Percentiles rank a stretch among this genome's conserved stretches.
Conservation (phyloP, 176 grass and related monocot genomes). For the Alloteropsis semialata region DNA sequence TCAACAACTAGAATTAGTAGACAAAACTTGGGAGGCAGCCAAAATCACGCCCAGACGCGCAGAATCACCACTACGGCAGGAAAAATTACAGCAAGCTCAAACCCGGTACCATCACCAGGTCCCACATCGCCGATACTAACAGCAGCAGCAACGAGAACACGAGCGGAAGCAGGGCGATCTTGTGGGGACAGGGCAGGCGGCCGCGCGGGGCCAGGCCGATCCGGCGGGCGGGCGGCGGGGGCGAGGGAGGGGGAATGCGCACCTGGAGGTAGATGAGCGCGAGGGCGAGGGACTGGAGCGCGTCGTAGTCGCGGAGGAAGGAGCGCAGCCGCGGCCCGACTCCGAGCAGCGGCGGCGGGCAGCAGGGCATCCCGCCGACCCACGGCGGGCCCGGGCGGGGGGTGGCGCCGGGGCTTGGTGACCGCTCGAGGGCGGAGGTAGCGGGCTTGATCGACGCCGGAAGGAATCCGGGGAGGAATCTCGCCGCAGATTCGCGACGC, state of each 20-base stretch:
- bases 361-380: slow-evolving; percentile 61
- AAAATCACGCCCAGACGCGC: background rate
- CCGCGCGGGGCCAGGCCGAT: slow-evolving; percentile 13
- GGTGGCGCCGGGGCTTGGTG: background rate
- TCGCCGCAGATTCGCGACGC: background rate
- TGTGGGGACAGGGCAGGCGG: background rate
- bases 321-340: slow-evolving; percentile 72
- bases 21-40: background rate
- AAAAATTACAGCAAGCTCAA: background rate
- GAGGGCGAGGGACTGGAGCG: slow-evolving; percentile 80
- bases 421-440: background rate
- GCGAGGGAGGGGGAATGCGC: background rate
- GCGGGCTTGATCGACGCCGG: no score
- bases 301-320: slow-evolving; percentile 90
- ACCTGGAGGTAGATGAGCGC: slow-evolving; percentile 93
- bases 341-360: slow-evolving; percentile 36
- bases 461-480: background rate
- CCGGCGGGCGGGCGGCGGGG: background rate
- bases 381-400: slow-evolving; percentile 17
- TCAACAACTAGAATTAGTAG: background rate
- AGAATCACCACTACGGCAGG: background rate
- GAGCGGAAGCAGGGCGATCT: background rate
- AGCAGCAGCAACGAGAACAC: background rate
- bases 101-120: background rate
- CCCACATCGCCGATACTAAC: background rate